Percentiles rank a stretch among this genome's conserved stretches.
Conservation (phyloP, 139 green algal species). For the Chlamydomonas sp. region DNA sequence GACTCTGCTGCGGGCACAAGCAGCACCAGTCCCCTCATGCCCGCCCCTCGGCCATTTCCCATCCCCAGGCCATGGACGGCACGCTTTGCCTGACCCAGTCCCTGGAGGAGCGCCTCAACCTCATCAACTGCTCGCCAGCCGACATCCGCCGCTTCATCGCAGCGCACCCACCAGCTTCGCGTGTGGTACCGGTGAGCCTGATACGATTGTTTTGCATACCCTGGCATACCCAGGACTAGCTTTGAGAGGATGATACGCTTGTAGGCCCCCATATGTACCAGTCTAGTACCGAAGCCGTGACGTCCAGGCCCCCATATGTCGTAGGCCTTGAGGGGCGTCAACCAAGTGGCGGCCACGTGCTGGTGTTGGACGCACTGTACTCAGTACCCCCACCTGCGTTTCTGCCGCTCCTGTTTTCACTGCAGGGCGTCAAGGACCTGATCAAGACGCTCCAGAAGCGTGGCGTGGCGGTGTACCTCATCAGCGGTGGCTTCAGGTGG, state of each 20-base stretch:
- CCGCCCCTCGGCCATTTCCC: too few relatives aligned
- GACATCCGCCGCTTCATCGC: slow-evolving; percentile 66
- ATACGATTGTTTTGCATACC: too few relatives aligned
- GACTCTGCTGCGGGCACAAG: too few relatives aligned
- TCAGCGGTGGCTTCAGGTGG: slow-evolving; percentile 71
- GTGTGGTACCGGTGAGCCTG: too few relatives aligned
- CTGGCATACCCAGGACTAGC: too few relatives aligned
- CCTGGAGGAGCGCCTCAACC: slow-evolving; percentile 60
- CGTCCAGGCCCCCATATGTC: background rate
- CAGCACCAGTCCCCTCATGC: too few relatives aligned
- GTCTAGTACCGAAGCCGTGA: too few relatives aligned
- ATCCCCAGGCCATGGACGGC: slow-evolving; percentile 70
- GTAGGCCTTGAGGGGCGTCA: background rate
- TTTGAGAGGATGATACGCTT: background rate
- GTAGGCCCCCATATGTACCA: background rate
- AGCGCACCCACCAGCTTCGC: slow-evolving; percentile 41
- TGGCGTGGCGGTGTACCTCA: slow-evolving; percentile 74
- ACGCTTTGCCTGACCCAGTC: slow-evolving; percentile 61
- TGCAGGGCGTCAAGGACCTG: slow-evolving; percentile 58
- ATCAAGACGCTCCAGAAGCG: slow-evolving; percentile 62
- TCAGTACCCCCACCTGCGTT: background rate
- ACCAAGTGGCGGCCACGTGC: background rate
- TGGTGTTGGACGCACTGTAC: background rate
- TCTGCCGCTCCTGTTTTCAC: background rate
- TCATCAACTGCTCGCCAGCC: slow-evolving; percentile 57